phyloP scores from a whole-genome alignment of 257 asterid species.

The Solanum bulbocastanum region DNA sequence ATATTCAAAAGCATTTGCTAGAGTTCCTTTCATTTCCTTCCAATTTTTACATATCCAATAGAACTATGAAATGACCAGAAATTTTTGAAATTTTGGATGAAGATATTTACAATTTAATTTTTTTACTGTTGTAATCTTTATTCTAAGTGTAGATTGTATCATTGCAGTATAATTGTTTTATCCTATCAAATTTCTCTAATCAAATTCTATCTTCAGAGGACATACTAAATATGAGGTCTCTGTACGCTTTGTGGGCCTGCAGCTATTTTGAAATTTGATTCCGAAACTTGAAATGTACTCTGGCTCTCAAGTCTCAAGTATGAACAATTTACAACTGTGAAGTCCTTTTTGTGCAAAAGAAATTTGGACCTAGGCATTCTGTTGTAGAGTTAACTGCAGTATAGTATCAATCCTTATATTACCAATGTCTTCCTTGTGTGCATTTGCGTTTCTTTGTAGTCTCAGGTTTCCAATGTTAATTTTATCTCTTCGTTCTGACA shows the following conservation, averaged over 20 bases:
- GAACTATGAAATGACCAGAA: not conserved
- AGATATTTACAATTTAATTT: not conserved
- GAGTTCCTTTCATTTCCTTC: not conserved
- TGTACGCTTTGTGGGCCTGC: not conserved
- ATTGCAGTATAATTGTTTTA: not conserved
- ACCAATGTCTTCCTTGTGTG: not conserved
- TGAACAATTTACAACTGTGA: not conserved
- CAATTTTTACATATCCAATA: not conserved
- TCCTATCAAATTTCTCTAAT: not conserved
- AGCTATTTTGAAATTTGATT: not conserved
- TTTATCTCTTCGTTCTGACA: conserved; percentile 14
- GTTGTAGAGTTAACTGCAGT: not conserved
- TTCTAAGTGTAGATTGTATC: not conserved
- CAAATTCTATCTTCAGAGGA: not conserved
- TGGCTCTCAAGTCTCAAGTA: not conserved
- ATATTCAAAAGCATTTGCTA: not conserved
- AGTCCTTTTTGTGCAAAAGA: not conserved
- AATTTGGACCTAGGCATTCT: not conserved
- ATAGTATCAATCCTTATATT: not conserved
- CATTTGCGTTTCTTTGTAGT: not conserved
- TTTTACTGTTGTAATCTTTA: not conserved
- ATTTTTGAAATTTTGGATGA: not conserved
- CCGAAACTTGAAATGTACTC: not conserved
- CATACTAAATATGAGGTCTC: not conserved
- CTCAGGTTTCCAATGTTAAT: not conserved